These are phyloP conservation scores for Xylariaceae sp. DNA, from an alignment of 2,329 filamentous ascomycete genomes.

Conservation along the genomic window DNA sequence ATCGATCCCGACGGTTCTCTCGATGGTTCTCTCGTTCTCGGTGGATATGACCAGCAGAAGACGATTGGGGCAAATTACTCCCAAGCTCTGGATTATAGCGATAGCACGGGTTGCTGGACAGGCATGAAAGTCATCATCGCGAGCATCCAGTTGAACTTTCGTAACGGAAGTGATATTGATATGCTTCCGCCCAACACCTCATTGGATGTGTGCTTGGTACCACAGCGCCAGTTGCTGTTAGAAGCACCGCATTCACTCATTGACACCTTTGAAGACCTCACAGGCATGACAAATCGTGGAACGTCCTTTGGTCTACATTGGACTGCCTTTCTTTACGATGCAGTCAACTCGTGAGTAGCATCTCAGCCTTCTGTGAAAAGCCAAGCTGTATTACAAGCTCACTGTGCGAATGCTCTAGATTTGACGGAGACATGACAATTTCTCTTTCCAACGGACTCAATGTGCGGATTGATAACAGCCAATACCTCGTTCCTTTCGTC, in stretches of 20 bases:
- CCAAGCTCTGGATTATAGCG: slow-evolving; percentile 22
- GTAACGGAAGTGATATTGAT: slow-evolving; percentile 23
- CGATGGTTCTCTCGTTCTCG: slow-evolving; percentile 30
- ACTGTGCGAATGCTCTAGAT: background rate
- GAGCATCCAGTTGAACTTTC: slow-evolving; percentile 25
- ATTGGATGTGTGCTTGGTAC: slow-evolving; percentile 16
- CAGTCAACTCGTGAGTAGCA: background rate
- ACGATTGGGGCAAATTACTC: slow-evolving; percentile 27
- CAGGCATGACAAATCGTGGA: background rate
- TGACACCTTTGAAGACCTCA: background rate
- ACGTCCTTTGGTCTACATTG: slow-evolving; percentile 1
- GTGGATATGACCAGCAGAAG: slow-evolving; percentile 34
- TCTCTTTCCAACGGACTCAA: slow-evolving; percentile 1
- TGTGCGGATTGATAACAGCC: slow-evolving; percentile 3
- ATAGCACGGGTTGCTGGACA: slow-evolving; percentile 24
- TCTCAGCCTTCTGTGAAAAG: background rate
- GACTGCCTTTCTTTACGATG: background rate
- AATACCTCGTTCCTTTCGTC: background rate
- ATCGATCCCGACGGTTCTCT: slow-evolving; percentile 16
- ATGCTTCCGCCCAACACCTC: slow-evolving; percentile 24
- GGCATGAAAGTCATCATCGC: slow-evolving; percentile 27
- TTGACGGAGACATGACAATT: background rate
- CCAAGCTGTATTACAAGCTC: background rate
- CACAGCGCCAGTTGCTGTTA: slow-evolving; percentile 2
- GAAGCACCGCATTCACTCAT: background rate